Evolutionary conservation across 805 yeast species (phyloP).

Genomic region (Ogataea populi-albae): DNA sequence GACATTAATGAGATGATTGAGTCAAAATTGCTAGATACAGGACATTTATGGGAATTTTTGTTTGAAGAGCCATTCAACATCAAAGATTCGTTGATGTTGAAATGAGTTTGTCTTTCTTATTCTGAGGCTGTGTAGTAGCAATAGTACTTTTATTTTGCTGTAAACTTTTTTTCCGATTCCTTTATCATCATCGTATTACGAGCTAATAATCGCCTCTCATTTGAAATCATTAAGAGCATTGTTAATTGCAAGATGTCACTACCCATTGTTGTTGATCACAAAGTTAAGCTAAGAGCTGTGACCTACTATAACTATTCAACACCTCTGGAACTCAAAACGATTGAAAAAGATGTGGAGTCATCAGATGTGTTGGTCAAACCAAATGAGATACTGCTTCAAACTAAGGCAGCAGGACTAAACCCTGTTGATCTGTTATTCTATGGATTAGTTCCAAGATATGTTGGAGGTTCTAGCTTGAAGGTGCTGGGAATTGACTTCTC

Average conservation of each 20-base stretch:
- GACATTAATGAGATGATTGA: neutral
- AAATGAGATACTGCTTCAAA: constrained; percentile 15
- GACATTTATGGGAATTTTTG: constrained; percentile 4
- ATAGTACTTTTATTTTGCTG: no score
- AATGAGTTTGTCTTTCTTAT: no score
- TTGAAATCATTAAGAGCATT: no score
- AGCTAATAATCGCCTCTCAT: no score
- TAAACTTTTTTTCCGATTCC: no score
- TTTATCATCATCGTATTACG: no score
- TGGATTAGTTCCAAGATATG: constrained; percentile 7
- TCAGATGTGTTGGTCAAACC: constrained; percentile 11
- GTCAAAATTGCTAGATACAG: neutral
- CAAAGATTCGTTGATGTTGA: constrained; percentile 3
- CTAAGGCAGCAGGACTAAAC: constrained; percentile 17
- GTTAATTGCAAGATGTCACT: no score
- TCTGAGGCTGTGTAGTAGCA: no score
- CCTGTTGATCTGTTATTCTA: constrained; percentile 18
- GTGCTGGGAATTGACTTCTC: constrained; percentile 21
- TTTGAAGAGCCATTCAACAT: constrained; percentile 6
- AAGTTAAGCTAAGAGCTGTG: constrained; percentile 7
- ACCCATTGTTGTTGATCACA: constrained; percentile 9
- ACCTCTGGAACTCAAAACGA: constrained; percentile 12
- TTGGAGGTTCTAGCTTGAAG: constrained; percentile 6
- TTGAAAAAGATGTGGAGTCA: constrained; percentile 5
- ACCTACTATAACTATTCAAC: constrained; percentile 14